phyloP scores from a whole-genome alignment of 306 rosid genomes.

The Coriaria nepalensis region DNA sequence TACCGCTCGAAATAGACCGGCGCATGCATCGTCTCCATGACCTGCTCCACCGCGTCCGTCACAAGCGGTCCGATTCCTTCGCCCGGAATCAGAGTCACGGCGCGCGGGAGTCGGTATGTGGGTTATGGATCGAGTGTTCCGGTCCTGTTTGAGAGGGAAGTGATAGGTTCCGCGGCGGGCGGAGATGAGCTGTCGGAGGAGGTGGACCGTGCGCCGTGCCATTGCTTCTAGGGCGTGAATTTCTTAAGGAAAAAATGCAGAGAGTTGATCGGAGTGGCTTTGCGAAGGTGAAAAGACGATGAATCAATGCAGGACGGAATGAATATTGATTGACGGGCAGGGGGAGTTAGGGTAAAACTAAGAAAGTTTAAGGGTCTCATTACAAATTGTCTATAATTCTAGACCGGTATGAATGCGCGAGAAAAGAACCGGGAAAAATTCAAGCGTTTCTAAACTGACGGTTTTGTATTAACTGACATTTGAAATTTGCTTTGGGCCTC shows the following conservation, averaged over 20 bases:
- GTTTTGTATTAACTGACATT: too few relatives aligned
- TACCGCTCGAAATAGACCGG: conserved; percentile 61
- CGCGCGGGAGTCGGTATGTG: conserved; percentile 82
- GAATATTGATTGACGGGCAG: too few relatives aligned
- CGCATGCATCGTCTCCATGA: conserved; percentile 86
- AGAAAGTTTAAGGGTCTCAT: too few relatives aligned
- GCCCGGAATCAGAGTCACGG: conserved; percentile 69
- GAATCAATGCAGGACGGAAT: too few relatives aligned
- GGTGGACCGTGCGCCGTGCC: neutral
- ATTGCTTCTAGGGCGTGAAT: too few relatives aligned
- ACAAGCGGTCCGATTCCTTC: conserved; percentile 76
- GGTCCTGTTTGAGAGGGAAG: conserved; percentile 12
- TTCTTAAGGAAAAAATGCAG: too few relatives aligned
- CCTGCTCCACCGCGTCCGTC: conserved; percentile 67
- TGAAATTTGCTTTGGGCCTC: too few relatives aligned
- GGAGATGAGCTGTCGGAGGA: conserved; percentile 3
- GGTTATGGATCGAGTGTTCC: conserved; percentile 45
- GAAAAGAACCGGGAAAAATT: neutral
- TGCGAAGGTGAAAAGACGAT: too few relatives aligned
- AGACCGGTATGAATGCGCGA: neutral
- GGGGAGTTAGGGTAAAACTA: too few relatives aligned
- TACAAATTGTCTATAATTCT: too few relatives aligned
- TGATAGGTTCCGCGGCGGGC: neutral
- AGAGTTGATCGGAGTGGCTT: too few relatives aligned
- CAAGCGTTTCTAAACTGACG: too few relatives aligned